phyloP scores from a whole-genome alignment of 148 eudicot species.

The Oxyria digyna region DNA sequence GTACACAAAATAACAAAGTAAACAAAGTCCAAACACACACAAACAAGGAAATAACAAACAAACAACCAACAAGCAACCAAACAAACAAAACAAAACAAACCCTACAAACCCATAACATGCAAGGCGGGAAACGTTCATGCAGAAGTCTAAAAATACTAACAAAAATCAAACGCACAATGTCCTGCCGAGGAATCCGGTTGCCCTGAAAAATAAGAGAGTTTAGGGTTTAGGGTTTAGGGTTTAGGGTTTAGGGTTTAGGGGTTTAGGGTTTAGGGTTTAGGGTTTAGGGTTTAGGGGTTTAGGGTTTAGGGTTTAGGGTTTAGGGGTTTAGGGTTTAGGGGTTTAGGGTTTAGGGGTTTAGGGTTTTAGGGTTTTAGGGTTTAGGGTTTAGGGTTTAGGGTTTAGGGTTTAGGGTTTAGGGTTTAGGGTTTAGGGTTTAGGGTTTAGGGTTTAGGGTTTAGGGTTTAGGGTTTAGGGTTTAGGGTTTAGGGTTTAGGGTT shows the following conservation, averaged over 20 bases:
- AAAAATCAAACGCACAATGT: too few relatives aligned
- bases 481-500: slow-evolving; percentile 1
- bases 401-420: not conserved
- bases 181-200: too few relatives aligned
- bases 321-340: not conserved
- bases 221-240: not conserved
- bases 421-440: not conserved
- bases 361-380: slow-evolving; percentile 1
- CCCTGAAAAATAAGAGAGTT: too few relatives aligned
- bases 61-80: too few relatives aligned
- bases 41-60: too few relatives aligned
- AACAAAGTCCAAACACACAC: too few relatives aligned
- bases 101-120: too few relatives aligned
- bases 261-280: not conserved
- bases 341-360: not conserved
- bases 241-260: not conserved
- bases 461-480: slow-evolving; percentile 1
- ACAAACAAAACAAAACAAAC: too few relatives aligned
- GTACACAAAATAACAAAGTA: too few relatives aligned
- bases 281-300: too few relatives aligned
- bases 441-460: not conserved
- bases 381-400: not conserved
- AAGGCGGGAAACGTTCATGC: too few relatives aligned
- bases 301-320: not conserved
- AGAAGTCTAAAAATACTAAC: too few relatives aligned